Evolutionary conservation across 2,329 filamentous ascomycete species (phyloP), one percentile per base, ranked within the genome.

Genomic region (Phyllosticta capitalensis): DNA sequence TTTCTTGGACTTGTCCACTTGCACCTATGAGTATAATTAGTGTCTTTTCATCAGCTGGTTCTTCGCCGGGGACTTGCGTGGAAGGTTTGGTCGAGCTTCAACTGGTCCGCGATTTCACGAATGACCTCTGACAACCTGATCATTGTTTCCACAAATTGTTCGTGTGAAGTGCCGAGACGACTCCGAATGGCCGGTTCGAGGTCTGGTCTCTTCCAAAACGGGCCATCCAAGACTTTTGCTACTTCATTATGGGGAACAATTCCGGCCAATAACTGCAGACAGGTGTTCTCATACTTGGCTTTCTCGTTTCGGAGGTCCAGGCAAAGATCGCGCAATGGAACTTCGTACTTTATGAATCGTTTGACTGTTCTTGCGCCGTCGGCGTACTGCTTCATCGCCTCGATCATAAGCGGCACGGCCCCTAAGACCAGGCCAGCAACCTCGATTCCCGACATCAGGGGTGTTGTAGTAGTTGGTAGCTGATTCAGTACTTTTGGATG

Each of bases 341-440:
- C 60, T 26, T 62, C 54, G 30, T 68, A 67, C 52, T 63, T 64
- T 53, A 64, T 61, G 20, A 65, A 70, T 1, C 65, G 64, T 24
- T 65, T 68, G 21, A 71, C 68, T 1, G 66, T 67, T 6, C 62
- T 63, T 22, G 68, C 67, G 0, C 69, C 70, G 51, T 71, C 65
- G 0, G 62, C 65, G 52, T 73, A 74, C 49, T 68, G 66, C 45
- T 71, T 64, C 2, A 73, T 61, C 1, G 69, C 65, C n/a, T 65
- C 63, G 5, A 74, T 66, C 14, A 69, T 55, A 14, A 71, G 50
- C 2, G 69, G 69, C 48, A 71, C 64, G 17, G 64, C 58, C 4
- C 65, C 69, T 0, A 71, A 63, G 12, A 69, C 63, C 12, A 69
- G 52, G 1, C 67, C 67, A 1, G 65, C 67, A 10, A 64, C 60